These are phyloP conservation scores for Candida yuanshanica DNA, from an alignment of 805 yeast species.

Conservation along the genomic window DNA sequence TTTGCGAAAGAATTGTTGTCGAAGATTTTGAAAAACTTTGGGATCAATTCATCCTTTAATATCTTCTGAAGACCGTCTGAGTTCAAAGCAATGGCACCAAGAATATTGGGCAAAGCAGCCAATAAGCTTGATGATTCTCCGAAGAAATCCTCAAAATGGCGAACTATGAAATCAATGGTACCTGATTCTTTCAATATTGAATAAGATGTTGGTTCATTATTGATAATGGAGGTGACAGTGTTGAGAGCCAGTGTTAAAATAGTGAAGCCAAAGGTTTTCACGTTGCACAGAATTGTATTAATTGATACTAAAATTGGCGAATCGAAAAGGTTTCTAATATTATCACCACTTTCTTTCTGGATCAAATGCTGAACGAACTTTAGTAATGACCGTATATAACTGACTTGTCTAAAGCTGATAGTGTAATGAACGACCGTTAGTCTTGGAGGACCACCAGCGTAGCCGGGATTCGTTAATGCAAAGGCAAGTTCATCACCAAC, in stretches of 20 bases:
- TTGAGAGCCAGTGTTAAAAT: conserved; percentile 56
- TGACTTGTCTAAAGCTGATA: conserved; percentile 55
- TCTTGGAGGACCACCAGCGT: conserved; percentile 54
- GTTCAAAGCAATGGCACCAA: conserved; percentile 81
- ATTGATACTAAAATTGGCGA: conserved; percentile 66
- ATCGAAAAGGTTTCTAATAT: conserved; percentile 80
- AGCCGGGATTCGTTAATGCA: conserved; percentile 54
- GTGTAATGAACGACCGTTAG: conserved; percentile 44
- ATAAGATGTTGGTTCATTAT: conserved; percentile 88
- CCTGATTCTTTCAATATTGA: conserved; percentile 74
- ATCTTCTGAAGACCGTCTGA: conserved; percentile 63
- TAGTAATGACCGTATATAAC: conserved; percentile 51
- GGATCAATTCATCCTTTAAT: conserved; percentile 32
- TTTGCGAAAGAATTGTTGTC: conserved; percentile 43
- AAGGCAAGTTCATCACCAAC: conserved; percentile 59
- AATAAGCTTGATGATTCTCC: conserved; percentile 55
- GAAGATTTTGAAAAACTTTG: conserved; percentile 46
- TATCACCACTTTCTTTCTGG: conserved; percentile 73
- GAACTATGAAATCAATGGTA: conserved; percentile 59
- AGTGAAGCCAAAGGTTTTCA: conserved; percentile 60
- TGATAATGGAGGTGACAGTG: conserved; percentile 64
- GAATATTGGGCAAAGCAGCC: conserved; percentile 59
- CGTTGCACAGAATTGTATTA: conserved; percentile 51
- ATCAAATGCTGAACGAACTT: conserved; percentile 60
- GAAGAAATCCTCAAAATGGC: conserved; percentile 49